Base-by-base conservation (phyloP, 306 rosid genomes). In the Leucaena leucocephala region DNA sequence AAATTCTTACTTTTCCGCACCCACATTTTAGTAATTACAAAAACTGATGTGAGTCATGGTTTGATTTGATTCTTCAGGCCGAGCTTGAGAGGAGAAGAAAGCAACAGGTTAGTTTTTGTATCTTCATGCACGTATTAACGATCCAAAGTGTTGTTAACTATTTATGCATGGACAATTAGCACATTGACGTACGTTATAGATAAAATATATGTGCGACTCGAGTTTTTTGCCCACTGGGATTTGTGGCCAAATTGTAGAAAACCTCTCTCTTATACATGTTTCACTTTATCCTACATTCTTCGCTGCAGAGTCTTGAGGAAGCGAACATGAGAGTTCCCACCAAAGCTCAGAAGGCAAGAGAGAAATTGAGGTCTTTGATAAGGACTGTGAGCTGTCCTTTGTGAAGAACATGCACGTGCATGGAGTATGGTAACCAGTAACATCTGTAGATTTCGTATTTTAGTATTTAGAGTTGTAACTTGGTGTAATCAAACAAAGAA, bases 1-100 rank as follows among this genome's bases (percentile, higher is more conserved):
- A 38, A 65, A 19, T 12, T 43, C 39, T 27, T 59, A 58, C 67
- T 13, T 33, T 61, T 5, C 6, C 8, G 7, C 58, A 15, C 58
- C 58, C 22, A 19, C 33, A 7, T 50, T 11, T 13, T 14, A 27
- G 43, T 46, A 36, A 42, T 54, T 72, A 0, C 49, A 67, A 11
- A 63, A 21, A 65, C 64, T 84, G 38, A 81, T 55, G 5, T 35
- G 46, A 52, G 17, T 46, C 34, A 68, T 63, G 13, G 14, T 44
- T 43, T 43, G 1, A 43, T 57, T 76, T 44, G 16, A 22, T 71
- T 74, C 69, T 15, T 45, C 85, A 92, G 97, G 87, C 84, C 3
- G 89, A 89, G 70, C 78, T 84, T 27, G 94, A 90, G 83, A 84
- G 92, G 87, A 86, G 85, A 81, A 87, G 89, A 81, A 92, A 88